phyloP scores from a whole-genome alignment of 2,329 filamentous ascomycete species.

The Aspergillus caelatus region DNA sequence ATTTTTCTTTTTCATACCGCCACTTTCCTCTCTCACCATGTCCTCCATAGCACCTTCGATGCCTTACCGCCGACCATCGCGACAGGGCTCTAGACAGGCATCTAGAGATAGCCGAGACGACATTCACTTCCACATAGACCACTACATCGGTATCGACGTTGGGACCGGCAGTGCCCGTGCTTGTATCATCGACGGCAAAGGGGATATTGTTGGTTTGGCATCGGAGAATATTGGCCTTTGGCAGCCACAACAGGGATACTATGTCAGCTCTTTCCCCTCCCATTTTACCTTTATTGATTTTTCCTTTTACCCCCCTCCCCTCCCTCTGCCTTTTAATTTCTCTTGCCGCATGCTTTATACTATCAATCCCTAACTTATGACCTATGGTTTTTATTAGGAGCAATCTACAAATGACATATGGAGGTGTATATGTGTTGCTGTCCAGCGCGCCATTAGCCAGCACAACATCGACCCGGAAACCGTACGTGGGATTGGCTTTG shows the following conservation, averaged over 20 bases:
- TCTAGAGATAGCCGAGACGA: conserved; percentile 57
- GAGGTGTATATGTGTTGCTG: conserved; percentile 88
- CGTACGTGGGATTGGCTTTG: conserved; percentile 91
- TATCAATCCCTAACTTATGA: background rate
- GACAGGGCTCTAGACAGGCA: conserved; percentile 39
- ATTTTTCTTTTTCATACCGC: background rate
- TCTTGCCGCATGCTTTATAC: background rate
- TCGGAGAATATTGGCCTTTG: conserved; percentile 78
- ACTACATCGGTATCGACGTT: conserved; percentile 88
- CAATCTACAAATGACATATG: conserved; percentile 99
- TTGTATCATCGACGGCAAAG: conserved; percentile 89
- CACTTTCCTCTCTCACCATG: conserved; percentile 25
- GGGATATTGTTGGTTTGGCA: conserved; percentile 77
- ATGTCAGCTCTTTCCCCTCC: conserved; percentile 55
- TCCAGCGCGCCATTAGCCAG: conserved; percentile 79
- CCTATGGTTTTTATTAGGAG: conserved; percentile 61
- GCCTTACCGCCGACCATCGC: conserved; percentile 36
- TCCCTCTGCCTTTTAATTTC: background rate
- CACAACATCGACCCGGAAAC: conserved; percentile 74
- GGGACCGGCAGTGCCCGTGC: conserved; percentile 94
- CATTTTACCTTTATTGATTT: too few relatives aligned
- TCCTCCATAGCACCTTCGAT: conserved; percentile 27
- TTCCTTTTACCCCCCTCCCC: too few relatives aligned
- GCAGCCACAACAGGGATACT: conserved; percentile 75
- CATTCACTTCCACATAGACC: conserved; percentile 58